phyloP scores from a whole-genome alignment of 306 rosid species.

The Macrotyloma uniflorum region DNA sequence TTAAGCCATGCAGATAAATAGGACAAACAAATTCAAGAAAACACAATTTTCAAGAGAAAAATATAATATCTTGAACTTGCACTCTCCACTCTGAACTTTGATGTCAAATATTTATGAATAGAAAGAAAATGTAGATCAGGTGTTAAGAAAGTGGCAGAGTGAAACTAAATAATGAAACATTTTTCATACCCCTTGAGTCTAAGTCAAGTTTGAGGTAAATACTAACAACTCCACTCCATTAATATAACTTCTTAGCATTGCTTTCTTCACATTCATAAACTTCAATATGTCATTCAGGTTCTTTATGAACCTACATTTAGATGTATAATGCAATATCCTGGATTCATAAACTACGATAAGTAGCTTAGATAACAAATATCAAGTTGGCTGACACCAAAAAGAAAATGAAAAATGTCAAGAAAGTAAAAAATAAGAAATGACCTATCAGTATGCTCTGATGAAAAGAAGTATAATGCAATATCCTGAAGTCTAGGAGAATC shows the following conservation, averaged over 20 bases:
- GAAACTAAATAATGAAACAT: not conserved
- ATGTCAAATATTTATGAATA: not conserved
- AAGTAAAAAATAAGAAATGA: conserved; percentile 21
- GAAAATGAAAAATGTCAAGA: not conserved
- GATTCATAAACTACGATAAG: no score
- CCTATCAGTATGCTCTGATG: conserved; percentile 54
- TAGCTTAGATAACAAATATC: conserved; percentile 7
- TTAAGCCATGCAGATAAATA: not conserved
- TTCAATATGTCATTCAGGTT: conserved; percentile 43
- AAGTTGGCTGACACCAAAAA: not conserved
- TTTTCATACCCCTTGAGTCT: conserved; percentile 55
- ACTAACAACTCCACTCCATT: conserved; percentile 64
- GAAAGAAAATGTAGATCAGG: not conserved
- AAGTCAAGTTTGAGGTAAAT: conserved; percentile 60
- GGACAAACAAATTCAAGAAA: conserved; percentile 4
- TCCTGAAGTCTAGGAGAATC: conserved; percentile 61
- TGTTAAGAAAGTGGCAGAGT: not conserved
- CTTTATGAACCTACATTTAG: conserved; percentile 52
- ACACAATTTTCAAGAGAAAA: not conserved
- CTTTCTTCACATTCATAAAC: conserved; percentile 54
- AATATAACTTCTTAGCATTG: conserved; percentile 56
- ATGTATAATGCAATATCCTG: no score
- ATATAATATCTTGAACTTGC: not conserved
- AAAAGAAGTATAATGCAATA: conserved; percentile 72
- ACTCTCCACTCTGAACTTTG: conserved; percentile 9